phyloP scores from a whole-genome alignment of 73 alveolate species.

The Halteria grandinella region DNA sequence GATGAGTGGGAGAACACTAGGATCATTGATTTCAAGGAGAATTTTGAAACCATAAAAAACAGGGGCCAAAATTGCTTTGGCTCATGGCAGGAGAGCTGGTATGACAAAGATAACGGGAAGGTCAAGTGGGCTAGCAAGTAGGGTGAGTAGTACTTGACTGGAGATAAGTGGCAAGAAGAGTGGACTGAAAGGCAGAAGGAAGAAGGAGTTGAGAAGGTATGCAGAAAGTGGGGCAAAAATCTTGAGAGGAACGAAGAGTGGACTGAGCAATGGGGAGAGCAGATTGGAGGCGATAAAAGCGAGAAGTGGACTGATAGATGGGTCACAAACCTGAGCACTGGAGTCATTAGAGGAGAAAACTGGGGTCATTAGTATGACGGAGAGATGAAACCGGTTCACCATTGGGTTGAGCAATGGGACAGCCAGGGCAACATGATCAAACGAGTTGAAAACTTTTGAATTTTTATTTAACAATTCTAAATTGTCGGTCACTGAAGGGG shows the following conservation, averaged over 20 bases:
- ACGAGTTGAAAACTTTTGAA: background rate
- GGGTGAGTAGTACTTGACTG: background rate
- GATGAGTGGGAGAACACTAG: background rate
- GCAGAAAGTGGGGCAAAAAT: background rate
- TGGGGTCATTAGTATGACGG: background rate
- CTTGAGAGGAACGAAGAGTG: background rate
- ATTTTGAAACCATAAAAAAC: background rate
- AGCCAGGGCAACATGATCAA: background rate
- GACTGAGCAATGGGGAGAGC: background rate
- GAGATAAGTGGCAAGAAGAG: background rate
- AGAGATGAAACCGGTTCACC: background rate
- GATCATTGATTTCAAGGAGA: background rate
- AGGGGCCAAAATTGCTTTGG: background rate
- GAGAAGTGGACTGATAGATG: background rate
- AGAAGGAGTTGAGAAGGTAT: background rate
- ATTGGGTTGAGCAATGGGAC: background rate
- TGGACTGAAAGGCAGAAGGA: background rate
- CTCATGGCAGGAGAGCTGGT: background rate
- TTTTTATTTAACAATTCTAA: no score
- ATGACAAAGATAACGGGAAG: background rate
- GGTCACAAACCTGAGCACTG: background rate
- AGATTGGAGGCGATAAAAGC: background rate
- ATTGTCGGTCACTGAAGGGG: no score
- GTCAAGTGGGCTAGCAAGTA: background rate
- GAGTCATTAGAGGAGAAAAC: background rate